A percentile compares a stretch with the other conserved stretches of the same genome.
Evolutionary conservation across 495 filamentous ascomycete genomes (phyloP).

Genomic region (Penicillium cosmopolitanum): DNA sequence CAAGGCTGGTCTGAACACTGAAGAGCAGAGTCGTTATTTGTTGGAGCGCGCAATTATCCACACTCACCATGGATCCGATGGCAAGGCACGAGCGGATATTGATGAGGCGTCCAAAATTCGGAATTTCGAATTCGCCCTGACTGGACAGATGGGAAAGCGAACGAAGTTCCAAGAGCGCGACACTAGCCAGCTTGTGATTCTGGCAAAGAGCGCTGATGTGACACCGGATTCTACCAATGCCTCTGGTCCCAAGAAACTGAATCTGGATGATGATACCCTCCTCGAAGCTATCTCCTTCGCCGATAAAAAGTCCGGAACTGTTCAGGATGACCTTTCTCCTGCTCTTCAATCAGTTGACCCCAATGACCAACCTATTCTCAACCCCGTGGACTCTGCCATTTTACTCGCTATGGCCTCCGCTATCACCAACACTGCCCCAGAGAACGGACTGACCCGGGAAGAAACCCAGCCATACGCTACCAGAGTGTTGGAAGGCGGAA

Average conservation of each 20-base stretch:
- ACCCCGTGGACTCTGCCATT: conserved; percentile 82
- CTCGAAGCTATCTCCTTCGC: conserved; percentile 84
- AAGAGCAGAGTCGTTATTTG: conserved; percentile 64
- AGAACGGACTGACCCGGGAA: conserved; percentile 84
- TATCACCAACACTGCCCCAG: conserved; percentile 83
- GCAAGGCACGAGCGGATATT: conserved; percentile 72
- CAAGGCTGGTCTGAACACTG: conserved; percentile 41
- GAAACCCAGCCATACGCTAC: conserved; percentile 90
- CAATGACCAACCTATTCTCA: conserved; percentile 78
- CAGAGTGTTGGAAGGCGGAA: conserved; percentile 83
- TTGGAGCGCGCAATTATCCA: conserved; percentile 82
- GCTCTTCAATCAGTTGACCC: conserved; percentile 67
- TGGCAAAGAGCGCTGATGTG: conserved; percentile 70
- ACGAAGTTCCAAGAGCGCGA: conserved; percentile 92
- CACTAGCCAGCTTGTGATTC: conserved; percentile 86
- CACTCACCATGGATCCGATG: conserved; percentile 83
- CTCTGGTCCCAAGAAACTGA: conserved; percentile 64
- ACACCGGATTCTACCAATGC: conserved; percentile 21
- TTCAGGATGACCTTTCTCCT: conserved; percentile 61
- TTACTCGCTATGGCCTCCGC: conserved; percentile 81
- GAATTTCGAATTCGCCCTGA: conserved; percentile 80
- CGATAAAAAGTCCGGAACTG: conserved; percentile 46
- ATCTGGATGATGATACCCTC: conserved; percentile 90
- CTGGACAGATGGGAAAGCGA: conserved; percentile 84
- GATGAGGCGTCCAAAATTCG: conserved; percentile 62